These are phyloP conservation scores for Phanerochaete carnosa DNA, from an alignment of 768 basidiomycete species.

Conservation along the genomic window DNA sequence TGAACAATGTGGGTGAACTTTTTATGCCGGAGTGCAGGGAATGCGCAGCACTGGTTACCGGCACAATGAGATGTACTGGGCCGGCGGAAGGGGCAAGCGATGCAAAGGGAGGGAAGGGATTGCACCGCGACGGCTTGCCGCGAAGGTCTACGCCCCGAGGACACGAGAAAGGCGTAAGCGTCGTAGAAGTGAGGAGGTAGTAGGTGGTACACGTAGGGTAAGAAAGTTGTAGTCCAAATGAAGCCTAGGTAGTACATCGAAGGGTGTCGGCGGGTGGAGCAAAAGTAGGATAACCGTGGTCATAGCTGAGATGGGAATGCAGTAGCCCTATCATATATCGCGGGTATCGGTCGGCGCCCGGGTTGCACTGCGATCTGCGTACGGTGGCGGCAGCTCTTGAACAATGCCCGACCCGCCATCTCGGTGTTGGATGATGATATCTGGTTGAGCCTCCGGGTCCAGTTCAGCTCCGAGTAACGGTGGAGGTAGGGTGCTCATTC, in stretches of 20 bases:
- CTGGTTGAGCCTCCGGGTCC: slow-evolving; percentile 21
- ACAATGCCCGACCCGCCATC: slow-evolving; percentile 32
- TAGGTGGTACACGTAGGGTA: neutral
- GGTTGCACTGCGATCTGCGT: slow-evolving; percentile 22
- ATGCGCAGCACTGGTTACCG: neutral
- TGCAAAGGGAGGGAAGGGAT: neutral
- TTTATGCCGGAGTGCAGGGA: neutral
- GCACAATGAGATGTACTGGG: neutral
- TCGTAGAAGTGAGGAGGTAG: too few relatives aligned
- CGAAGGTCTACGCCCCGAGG: too few relatives aligned
- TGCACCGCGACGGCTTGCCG: neutral
- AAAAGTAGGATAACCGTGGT: neutral
- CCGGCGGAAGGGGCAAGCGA: neutral
- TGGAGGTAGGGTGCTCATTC: slow-evolving; percentile 8
- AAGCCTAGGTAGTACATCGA: neutral
- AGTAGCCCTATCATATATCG: neutral
- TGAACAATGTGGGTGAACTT: neutral
- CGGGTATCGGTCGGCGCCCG: neutral
- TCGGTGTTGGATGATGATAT: slow-evolving; percentile 38
- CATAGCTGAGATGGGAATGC: neutral
- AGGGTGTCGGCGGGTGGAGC: neutral
- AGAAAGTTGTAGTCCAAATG: neutral
- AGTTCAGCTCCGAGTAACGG: slow-evolving; percentile 10
- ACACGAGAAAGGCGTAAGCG: too few relatives aligned
- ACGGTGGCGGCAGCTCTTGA: slow-evolving; percentile 41